Percentiles rank a stretch among this genome's conserved stretches.
Evolutionary conservation across 2,329 filamentous ascomycete species (phyloP).

Genomic region (Zalaria obscura): DNA sequence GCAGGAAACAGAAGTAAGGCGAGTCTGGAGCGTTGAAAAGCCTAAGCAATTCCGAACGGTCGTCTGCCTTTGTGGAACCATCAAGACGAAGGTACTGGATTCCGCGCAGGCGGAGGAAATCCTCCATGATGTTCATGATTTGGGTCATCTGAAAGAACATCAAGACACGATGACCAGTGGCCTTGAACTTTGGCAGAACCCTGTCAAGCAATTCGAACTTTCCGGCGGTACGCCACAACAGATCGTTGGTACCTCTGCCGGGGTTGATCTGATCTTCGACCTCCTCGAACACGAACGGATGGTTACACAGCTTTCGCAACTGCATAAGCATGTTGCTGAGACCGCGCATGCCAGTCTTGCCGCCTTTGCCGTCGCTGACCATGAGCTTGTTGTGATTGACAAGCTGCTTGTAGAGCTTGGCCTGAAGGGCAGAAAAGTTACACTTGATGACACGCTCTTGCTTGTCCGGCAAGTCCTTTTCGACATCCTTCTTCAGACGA

Average conservation of each 20-base stretch:
- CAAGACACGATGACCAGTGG: constrained; percentile 81
- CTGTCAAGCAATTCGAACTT: constrained; percentile 95
- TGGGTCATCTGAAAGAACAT: constrained; percentile 99
- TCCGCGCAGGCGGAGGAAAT: constrained; percentile 75
- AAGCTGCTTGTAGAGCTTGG: constrained; percentile 93
- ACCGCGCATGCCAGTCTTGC: constrained; percentile 85
- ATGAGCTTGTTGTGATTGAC: constrained; percentile 88
- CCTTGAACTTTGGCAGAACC: constrained; percentile 83
- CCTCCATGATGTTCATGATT: constrained; percentile 99
- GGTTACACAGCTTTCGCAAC: constrained; percentile 94
- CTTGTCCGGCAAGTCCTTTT: constrained; percentile 97
- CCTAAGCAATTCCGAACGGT: constrained; percentile 78
- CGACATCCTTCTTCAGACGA: constrained; percentile 98
- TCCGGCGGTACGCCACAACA: constrained; percentile 87
- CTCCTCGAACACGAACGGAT: constrained; percentile 96
- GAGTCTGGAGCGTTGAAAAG: constrained; percentile 84
- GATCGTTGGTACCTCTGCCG: constrained; percentile 71
- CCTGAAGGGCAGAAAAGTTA: constrained; percentile 88
- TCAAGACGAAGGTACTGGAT: constrained; percentile 84
- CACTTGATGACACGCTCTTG: constrained; percentile 99
- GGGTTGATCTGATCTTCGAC: constrained; percentile 99
- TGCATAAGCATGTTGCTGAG: constrained; percentile 99
- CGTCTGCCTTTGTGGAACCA: constrained; percentile 93
- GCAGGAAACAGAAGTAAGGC: constrained; percentile 91
- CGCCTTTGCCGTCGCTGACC: constrained; percentile 88